A percentile compares a stretch with the other conserved stretches of the same genome.
These are phyloP conservation scores for Hypoxylon sp. DNA, from an alignment of 2,329 filamentous ascomycete genomes.

Conservation along the genomic window DNA sequence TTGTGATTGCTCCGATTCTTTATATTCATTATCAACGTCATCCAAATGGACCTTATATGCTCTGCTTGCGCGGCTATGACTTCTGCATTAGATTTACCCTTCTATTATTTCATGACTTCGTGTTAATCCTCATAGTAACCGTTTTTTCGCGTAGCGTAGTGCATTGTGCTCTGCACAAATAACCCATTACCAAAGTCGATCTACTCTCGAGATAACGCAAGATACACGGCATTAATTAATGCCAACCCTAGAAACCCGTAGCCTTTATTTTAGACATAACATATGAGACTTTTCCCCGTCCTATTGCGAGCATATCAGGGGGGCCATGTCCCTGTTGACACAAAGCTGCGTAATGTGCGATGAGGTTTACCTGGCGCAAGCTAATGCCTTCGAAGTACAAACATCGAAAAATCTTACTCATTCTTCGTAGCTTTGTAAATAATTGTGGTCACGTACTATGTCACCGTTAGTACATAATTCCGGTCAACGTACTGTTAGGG, in stretches of 20 bases:
- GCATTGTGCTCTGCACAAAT: slow-evolving; percentile 12
- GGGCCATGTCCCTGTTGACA: slow-evolving; percentile 13
- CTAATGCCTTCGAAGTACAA: slow-evolving; percentile 2
- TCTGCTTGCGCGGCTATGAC: slow-evolving; percentile 22
- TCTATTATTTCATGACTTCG: slow-evolving; percentile 37
- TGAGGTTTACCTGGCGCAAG: slow-evolving; percentile 6
- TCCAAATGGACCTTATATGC: slow-evolving; percentile 20
- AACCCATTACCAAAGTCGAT: slow-evolving; percentile 10
- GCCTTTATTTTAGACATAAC: slow-evolving; percentile 2
- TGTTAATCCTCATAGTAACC: slow-evolving; percentile 28
- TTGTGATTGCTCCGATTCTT: slow-evolving; percentile 26
- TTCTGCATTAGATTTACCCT: slow-evolving; percentile 30
- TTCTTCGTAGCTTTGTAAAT: slow-evolving; percentile 93
- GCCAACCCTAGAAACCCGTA: slow-evolving; percentile 11
- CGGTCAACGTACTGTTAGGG: slow-evolving; percentile 1
- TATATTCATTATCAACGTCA: slow-evolving; percentile 32
- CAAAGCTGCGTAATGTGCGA: slow-evolving; percentile 18
- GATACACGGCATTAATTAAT: slow-evolving; percentile 20
- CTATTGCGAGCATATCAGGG: slow-evolving; percentile 9
- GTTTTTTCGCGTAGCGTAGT: slow-evolving; percentile 13
- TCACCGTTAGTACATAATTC: slow-evolving; percentile 58
- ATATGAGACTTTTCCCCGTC: slow-evolving; percentile 2
- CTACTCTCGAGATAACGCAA: slow-evolving; percentile 3
- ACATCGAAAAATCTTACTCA: slow-evolving; percentile 44
- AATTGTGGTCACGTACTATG: slow-evolving; percentile 94